Evolutionary conservation across 2,329 filamentous ascomycete species (phyloP), one percentile per base, ranked within the genome.

Genomic region (Exophiala sp.): DNA sequence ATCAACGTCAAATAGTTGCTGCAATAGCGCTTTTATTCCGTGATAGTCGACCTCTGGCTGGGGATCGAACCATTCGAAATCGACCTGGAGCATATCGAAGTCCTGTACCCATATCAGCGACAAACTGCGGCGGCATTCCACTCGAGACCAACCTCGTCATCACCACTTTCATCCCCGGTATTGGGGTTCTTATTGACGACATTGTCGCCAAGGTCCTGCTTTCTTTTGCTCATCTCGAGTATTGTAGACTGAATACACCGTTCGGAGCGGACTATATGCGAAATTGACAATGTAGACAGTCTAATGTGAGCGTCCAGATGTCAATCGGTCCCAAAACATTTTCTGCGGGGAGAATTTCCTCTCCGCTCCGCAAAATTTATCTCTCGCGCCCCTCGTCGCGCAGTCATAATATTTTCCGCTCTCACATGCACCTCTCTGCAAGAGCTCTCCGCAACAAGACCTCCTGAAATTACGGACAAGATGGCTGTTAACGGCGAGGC

Each of bases 1-100:
- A 70, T 98, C 93, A 46, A 86, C 81, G 68, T 97, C 93, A 67
- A 98, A 83, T 35, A 98, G 81, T 69, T 98, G 93, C 53, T 91
- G 86, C 52, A 96, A 71, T 6, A 98, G 81, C 8, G 82, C 85
- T 69, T 96, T 96, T 61, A 94, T 80, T 51, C 93, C 93, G 70
- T 97, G 91, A 69, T 97, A 97, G 69, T 98, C 93, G 62, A 95
- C 78, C 6, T 86, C 81, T 1, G 86, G 77, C 62, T 93, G 85
- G 56, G 91, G 95, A 70, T 96, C 94, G 73, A 97, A 98, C 86
- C 89, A 97, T 73, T 98, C 93, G 64, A 98, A 98, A 59, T 97
- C 91, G 50, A 97, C 89, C 65, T 97, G 85, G 58, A 98, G 82
- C 67, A 91, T 85, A 65, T 95, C 86, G 64, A 89, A 85, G 63